Percentiles rank a stretch among this genome's conserved stretches.
Conservation (phyloP, 148 eudicot species). For the Spergularia bocconei region DNA sequence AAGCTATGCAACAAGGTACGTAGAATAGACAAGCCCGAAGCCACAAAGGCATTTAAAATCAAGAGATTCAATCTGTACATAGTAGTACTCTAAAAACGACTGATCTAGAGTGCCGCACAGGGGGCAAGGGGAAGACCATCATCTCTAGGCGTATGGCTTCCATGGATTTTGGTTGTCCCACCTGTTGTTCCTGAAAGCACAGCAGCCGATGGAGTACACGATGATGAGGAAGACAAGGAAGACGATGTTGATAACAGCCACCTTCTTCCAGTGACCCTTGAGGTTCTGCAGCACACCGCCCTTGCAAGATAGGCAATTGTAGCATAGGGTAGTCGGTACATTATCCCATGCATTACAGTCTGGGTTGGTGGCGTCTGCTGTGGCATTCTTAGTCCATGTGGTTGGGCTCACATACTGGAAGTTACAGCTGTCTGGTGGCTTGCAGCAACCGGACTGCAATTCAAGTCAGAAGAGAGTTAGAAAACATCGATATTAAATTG, state of each 20-base stretch:
- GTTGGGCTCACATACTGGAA: constrained; percentile 61
- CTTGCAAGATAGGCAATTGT: constrained; percentile 77
- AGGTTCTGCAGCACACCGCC: constrained; percentile 84
- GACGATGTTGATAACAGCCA: constrained; percentile 66
- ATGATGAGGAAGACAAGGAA: constrained; percentile 68
- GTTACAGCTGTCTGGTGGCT: constrained; percentile 63
- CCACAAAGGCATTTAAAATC: not conserved
- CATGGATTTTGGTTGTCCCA: constrained; percentile 44
- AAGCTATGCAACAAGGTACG: not conserved
- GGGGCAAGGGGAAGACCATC: not conserved
- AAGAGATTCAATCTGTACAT: constrained; percentile 30
- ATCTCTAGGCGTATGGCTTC: constrained; percentile 52
- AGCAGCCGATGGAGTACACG: constrained; percentile 88
- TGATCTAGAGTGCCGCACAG: not conserved
- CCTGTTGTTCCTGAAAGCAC: constrained; percentile 91
- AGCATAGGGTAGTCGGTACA: constrained; percentile 49
- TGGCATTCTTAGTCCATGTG: constrained; percentile 42
- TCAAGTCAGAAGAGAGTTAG: not conserved
- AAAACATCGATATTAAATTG: not conserved
- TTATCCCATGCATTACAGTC: constrained; percentile 72
- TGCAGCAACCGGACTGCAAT: constrained; percentile 92
- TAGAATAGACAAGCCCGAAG: too few species aligned
- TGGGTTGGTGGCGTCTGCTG: constrained; percentile 25
- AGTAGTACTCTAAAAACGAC: not conserved
- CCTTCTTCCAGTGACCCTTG: constrained; percentile 85